A percentile compares a stretch with the other conserved stretches of the same genome.
phyloP scores from a whole-genome alignment of 352 stramenopile species.

The Pythium biforme region DNA sequence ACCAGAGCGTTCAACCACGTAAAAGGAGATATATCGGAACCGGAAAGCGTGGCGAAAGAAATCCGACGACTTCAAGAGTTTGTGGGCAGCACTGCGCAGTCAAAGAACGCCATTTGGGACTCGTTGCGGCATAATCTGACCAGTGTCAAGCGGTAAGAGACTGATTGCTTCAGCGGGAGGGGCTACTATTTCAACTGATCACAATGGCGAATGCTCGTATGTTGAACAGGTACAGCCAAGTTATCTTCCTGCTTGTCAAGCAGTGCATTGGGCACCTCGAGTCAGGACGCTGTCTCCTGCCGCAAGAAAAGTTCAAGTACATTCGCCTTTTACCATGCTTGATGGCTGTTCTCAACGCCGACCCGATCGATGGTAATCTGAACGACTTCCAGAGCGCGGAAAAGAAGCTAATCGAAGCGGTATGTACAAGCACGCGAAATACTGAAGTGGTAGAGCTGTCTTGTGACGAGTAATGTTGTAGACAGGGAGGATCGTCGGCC shows the following conservation, averaged over 20 bases:
- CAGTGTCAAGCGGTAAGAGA: conserved; percentile 56
- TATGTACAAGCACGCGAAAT: conserved; percentile 24
- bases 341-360: conserved; percentile 44
- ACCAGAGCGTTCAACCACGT: conserved; percentile 53
- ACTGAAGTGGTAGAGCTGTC: neutral
- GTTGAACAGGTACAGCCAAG: conserved; percentile 50
- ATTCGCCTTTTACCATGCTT: conserved; percentile 51
- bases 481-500: conserved; percentile 40
- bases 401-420: conserved; percentile 55
- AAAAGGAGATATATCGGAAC: conserved; percentile 35
- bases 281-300: conserved; percentile 32
- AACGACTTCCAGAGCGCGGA: conserved; percentile 35
- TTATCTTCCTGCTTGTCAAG: conserved; percentile 54
- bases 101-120: conserved; percentile 63
- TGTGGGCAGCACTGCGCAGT: conserved; percentile 46
- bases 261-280: conserved; percentile 51
- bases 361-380: conserved; percentile 23
- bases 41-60: conserved; percentile 47
- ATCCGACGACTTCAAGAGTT: conserved; percentile 67
- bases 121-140: conserved; percentile 58
- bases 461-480: conserved; percentile 9
- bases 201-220: neutral
- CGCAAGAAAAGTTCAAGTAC: conserved; percentile 47
- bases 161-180: neutral
- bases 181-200: too few species aligned